Percentiles rank a stretch among this genome's conserved stretches.
These are phyloP conservation scores for Adenanthera pavonina DNA, from an alignment of 306 rosid species.

Conservation along the genomic window DNA sequence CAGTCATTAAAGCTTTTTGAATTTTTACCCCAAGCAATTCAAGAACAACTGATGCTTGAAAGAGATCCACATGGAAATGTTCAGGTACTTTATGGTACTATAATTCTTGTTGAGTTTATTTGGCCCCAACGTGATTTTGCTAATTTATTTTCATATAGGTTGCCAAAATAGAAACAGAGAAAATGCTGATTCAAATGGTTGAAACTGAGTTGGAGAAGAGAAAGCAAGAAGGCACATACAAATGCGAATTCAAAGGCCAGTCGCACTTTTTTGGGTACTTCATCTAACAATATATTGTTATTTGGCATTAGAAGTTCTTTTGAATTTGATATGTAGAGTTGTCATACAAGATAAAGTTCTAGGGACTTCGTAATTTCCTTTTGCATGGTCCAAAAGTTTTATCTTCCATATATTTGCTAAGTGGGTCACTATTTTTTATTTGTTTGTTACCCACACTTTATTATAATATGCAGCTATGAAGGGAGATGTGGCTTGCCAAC, in stretches of 20 bases:
- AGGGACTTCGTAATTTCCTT: not conserved
- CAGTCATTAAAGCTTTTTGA: constrained; percentile 91
- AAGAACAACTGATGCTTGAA: constrained; percentile 98
- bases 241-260: constrained; percentile 73
- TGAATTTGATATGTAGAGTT: constrained; percentile 1
- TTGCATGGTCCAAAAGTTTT: not conserved
- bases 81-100: constrained; percentile 64
- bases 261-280: constrained; percentile 98
- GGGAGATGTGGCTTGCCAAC: constrained; percentile 99
- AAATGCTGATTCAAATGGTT: constrained; percentile 99
- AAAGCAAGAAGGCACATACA: constrained; percentile 74
- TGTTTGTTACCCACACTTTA: constrained; percentile 28
- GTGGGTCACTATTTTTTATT: not conserved
- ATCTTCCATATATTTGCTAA: not conserved
- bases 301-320: constrained; percentile 13
- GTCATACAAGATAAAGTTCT: not conserved
- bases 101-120: constrained; percentile 28
- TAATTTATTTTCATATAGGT: constrained; percentile 58
- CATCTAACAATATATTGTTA: constrained; percentile 9
- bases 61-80: constrained; percentile 99
- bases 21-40: constrained; percentile 90
- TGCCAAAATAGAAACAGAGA: constrained; percentile 98
- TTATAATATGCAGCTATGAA: constrained; percentile 71
- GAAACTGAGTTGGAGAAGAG: constrained; percentile 92
- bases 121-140: constrained; percentile 6